A percentile compares a stretch with the other conserved stretches of the same genome.
These are phyloP conservation scores for Boletus rufocinnamomeus DNA, from an alignment of 768 basidiomycete species.

Conservation along the genomic window DNA sequence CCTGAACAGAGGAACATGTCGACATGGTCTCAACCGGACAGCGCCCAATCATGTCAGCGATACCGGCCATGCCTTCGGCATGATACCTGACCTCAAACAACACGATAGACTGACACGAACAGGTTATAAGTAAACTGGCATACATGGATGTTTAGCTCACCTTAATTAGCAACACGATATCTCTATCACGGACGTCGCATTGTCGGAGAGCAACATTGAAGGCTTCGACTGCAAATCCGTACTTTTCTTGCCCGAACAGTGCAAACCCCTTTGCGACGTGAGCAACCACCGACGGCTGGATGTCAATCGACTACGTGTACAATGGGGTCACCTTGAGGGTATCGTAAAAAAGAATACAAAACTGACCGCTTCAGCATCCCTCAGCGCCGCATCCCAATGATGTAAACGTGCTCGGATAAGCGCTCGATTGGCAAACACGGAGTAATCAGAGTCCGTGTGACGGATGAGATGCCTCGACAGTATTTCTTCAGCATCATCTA, in stretches of 20 bases:
- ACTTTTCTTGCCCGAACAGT: constrained; percentile 11
- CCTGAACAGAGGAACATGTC: constrained; percentile 9
- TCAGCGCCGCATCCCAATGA: constrained; percentile 8
- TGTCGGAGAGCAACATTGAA: constrained; percentile 13
- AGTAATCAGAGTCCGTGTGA: neutral
- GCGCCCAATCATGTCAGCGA: constrained; percentile 6
- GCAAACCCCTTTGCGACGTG: constrained; percentile 12
- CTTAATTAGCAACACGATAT: constrained; percentile 7
- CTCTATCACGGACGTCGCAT: constrained; percentile 8
- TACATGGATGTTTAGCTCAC: neutral
- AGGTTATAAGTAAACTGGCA: neutral
- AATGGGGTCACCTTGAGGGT: neutral
- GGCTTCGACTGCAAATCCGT: constrained; percentile 4
- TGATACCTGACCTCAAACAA: constrained; percentile 14
- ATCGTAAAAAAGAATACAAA: neutral
- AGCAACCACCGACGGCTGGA: constrained; percentile 12
- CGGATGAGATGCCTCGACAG: constrained; percentile 8
- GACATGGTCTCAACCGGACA: constrained; percentile 5
- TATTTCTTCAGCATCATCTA: constrained; percentile 16
- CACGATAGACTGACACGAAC: neutral
- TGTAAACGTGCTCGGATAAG: constrained; percentile 12
- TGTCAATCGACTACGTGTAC: constrained; percentile 9
- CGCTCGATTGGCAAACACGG: constrained; percentile 5
- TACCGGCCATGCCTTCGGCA: constrained; percentile 14
- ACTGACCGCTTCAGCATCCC: constrained; percentile 14